Conservation (phyloP, 495 filamentous ascomycete species). For the Paragyromitra xinjiangensis region DNA sequence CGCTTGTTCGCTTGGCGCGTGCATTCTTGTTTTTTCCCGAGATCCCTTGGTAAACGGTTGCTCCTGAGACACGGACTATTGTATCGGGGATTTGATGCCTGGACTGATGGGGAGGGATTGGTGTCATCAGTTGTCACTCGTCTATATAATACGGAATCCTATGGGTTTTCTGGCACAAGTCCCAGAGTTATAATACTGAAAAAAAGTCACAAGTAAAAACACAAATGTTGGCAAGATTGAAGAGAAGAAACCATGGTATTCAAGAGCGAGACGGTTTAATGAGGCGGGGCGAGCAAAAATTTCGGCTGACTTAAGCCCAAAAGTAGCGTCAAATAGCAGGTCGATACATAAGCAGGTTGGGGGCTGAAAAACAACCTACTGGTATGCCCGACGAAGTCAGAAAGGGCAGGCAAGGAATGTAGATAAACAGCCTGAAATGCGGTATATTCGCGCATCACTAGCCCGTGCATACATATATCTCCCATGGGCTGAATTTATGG, state of each 20-base stretch:
- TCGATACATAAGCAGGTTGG: background rate
- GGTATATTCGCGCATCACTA: constrained; percentile 30
- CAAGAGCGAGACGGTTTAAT: background rate
- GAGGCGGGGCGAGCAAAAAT: background rate
- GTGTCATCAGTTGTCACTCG: constrained; percentile 48
- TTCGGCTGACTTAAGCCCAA: background rate
- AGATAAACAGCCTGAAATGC: constrained; percentile 32
- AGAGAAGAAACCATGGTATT: background rate
- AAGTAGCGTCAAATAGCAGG: constrained; percentile 3
- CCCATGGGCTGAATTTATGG: constrained; percentile 10
- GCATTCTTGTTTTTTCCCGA: background rate
- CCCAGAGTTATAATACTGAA: background rate
- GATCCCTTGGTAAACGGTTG: background rate
- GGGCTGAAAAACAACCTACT: background rate
- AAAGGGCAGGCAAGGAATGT: constrained; percentile 20
- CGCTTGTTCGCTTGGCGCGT: constrained; percentile 39
- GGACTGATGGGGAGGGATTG: background rate
- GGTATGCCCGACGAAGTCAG: background rate
- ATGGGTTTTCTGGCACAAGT: background rate
- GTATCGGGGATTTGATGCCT: constrained; percentile 5
- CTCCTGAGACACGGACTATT: constrained; percentile 13
- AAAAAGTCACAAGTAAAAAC: background rate
- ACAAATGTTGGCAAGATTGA: background rate
- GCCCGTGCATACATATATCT: constrained; percentile 28
- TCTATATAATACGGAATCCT: background rate